Evolutionary conservation across 2,329 filamentous ascomycete genomes (phyloP).

Genomic region (Talaromyces rugulosus): DNA sequence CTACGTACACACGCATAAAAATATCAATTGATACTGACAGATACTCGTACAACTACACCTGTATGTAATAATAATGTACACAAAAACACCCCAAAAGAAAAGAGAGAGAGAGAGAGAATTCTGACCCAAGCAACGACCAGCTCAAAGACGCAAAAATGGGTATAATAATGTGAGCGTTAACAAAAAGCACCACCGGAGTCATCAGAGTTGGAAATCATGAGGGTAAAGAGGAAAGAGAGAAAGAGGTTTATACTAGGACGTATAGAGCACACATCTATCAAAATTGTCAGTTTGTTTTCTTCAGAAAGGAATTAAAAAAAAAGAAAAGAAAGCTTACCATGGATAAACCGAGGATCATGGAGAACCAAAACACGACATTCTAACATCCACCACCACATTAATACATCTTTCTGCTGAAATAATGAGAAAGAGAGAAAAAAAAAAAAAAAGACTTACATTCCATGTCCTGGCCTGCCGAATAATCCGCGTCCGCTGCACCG

Average conservation of each 20-base stretch:
- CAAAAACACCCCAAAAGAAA: background rate
- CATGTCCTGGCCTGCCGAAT: conserved; percentile 70
- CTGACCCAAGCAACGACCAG: background rate
- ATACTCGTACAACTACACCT: background rate
- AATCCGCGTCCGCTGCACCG: conserved; percentile 76
- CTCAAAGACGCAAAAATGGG: background rate
- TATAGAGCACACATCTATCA: conserved; percentile 57
- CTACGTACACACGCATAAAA: background rate
- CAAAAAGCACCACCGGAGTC: background rate
- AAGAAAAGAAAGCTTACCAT: conserved; percentile 55
- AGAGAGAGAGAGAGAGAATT: background rate
- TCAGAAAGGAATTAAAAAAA: conserved; percentile 4
- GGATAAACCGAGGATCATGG: conserved; percentile 81
- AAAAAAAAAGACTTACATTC: conserved; percentile 49
- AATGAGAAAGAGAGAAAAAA: background rate
- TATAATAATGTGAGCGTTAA: background rate
- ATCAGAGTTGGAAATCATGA: background rate
- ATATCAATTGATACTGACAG: background rate
- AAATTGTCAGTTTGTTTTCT: background rate
- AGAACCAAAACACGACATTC: conserved; percentile 86
- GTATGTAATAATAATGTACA: background rate
- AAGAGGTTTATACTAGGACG: conserved; percentile 48
- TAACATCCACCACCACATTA: conserved; percentile 15
- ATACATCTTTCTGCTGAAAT: background rate
- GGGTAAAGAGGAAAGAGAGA: background rate